These are phyloP conservation scores for Eimeria maxima DNA, from an alignment of 169 alveolate species.

Conservation along the genomic window DNA sequence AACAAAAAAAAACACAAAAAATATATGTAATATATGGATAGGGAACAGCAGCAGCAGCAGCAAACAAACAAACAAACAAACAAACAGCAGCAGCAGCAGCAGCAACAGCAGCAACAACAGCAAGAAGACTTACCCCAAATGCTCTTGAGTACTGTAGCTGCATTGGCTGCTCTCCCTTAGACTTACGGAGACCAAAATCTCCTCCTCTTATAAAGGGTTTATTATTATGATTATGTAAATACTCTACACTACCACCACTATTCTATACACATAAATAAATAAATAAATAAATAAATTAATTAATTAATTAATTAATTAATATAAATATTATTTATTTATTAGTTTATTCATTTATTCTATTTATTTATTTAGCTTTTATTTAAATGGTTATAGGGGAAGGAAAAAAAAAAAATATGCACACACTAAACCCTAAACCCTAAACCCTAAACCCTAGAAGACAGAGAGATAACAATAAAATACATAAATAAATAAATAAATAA, in stretches of 20 bases:
- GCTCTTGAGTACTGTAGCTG: not conserved
- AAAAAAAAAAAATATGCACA: too few species aligned
- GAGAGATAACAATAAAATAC: too few species aligned
- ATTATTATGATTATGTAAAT: constrained; percentile 89
- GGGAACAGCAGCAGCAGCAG: constrained; percentile 13
- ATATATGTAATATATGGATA: not conserved
- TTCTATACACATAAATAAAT: too few species aligned
- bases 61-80: not conserved
- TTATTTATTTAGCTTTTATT: too few species aligned
- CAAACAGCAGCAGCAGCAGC: constrained; percentile 6
- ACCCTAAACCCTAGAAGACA: not conserved
- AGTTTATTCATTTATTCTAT: too few species aligned
- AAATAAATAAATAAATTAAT: too few species aligned
- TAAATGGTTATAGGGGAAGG: too few species aligned
- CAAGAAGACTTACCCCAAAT: not conserved
- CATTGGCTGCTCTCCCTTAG: constrained; percentile 22
- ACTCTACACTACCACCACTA: constrained; percentile 87
- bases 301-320: too few species aligned
- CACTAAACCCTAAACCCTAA: not conserved
- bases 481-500: too few species aligned
- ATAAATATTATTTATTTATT: too few species aligned
- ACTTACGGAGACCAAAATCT: constrained; percentile 89
- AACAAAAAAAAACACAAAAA: too few species aligned
- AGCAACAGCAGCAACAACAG: constrained; percentile 15
- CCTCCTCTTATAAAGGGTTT: constrained; percentile 92